Evolutionary conservation across 768 basidiomycete genomes (phyloP).

Genomic region (Cantharellus anzutake): DNA sequence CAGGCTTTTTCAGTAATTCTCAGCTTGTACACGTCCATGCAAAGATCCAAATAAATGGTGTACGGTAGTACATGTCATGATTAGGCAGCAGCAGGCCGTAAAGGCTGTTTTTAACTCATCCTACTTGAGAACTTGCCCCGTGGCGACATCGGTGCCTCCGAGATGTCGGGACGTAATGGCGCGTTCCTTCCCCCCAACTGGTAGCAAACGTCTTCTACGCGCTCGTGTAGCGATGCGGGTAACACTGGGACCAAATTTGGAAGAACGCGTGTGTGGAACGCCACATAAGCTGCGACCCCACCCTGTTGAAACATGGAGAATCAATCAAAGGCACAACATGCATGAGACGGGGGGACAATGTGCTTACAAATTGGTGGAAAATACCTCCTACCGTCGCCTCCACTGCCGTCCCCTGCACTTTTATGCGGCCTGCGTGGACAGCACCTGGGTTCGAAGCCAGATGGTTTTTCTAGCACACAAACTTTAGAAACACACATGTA

Average conservation of each 20-base stretch:
- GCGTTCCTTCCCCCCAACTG: slow-evolving; percentile 1
- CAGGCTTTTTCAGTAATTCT: too few species aligned
- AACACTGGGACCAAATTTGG: slow-evolving; percentile 14
- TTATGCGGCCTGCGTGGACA: slow-evolving; percentile 46
- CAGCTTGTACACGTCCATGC: too few species aligned
- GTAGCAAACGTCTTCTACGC: slow-evolving; percentile 1
- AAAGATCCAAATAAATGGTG: too few species aligned
- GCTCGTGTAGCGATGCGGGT: not conserved
- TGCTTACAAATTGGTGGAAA: slow-evolving; percentile 60
- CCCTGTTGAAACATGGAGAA: slow-evolving; percentile 16
- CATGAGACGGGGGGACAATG: not conserved
- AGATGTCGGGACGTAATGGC: not conserved
- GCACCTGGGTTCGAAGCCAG: not conserved
- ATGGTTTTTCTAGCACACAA: not conserved
- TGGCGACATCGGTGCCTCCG: not conserved
- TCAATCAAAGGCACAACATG: slow-evolving; percentile 11
- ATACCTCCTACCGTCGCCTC: slow-evolving; percentile 60
- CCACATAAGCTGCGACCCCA: slow-evolving; percentile 20
- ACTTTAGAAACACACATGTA: not conserved
- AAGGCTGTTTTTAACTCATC: too few species aligned
- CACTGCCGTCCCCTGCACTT: slow-evolving; percentile 59
- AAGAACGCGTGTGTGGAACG: slow-evolving; percentile 26
- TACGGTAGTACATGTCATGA: too few species aligned
- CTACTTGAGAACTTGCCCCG: not conserved
- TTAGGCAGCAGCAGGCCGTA: too few species aligned